Evolutionary conservation across 2,329 filamentous ascomycete species (phyloP), one percentile per base, ranked within the genome.

Genomic region (Monosporascus cannonballus): DNA sequence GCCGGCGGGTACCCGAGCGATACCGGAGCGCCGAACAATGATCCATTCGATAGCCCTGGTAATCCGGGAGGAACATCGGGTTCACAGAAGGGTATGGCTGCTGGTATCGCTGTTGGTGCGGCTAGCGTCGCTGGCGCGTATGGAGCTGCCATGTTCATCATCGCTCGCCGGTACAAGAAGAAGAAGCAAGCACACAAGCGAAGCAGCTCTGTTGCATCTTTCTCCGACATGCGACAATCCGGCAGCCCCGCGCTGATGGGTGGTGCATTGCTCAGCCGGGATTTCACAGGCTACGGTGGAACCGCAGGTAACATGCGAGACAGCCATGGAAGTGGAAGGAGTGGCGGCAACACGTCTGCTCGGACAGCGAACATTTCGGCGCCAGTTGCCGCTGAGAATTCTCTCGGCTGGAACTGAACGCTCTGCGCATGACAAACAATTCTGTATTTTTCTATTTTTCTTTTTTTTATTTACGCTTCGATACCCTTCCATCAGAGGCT

Each of bases 341-440:
- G 77, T 61, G 77, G 75, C 50, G 75, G 73, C 68, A 73, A 73
- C 61, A 75, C 76, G 69, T 82, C 79, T 39, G 78, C 71, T 22
- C 76, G 80, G 47, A 82, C 79, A 3, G 78, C 79, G 44, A 77
- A 86, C 71, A 96, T 96, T 68, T 95, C 89, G 56, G 89, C 90
- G 36, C 92, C 92, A 3, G 88, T 96, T 58, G 92, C 92, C 70
- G 87, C 91, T 3, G 91, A 95, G 76, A 96, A 96, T 79, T 96
- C 90, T 49, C 81, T 96, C 60, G 92, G 92, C 64, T 96, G 92
- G 92, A 96, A 95, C 76, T 96, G 79, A 84, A 61, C 48, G 22
- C 58, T 59, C 54, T 27, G 54, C 59, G 61, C 57, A 70, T 63
- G 67, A 69, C 56, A 55, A 63, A 55, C 58, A 68, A 63, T 62